These are phyloP conservation scores for Brettanomyces nanus DNA, from an alignment of 805 yeast species.

Conservation along the genomic window DNA sequence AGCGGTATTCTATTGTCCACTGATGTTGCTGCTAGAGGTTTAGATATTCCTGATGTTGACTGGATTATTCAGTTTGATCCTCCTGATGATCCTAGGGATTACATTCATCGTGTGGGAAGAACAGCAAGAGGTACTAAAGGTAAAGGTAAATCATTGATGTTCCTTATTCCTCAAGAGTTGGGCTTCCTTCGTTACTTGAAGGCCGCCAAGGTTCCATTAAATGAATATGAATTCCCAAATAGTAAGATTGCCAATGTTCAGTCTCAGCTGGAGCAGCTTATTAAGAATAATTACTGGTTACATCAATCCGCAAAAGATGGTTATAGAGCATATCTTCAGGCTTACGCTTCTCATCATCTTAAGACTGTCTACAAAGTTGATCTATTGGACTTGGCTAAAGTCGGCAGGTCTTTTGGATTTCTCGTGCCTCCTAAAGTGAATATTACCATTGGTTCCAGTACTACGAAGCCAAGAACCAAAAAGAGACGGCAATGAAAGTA, in stretches of 20 bases:
- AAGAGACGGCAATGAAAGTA: background rate
- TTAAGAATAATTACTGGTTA: slow-evolving; percentile 85
- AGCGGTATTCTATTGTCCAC: slow-evolving; percentile 92
- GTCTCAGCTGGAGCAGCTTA: slow-evolving; percentile 82
- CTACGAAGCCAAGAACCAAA: slow-evolving; percentile 17
- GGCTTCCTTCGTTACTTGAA: slow-evolving; percentile 93
- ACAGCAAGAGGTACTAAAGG: slow-evolving; percentile 92
- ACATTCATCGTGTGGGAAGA: slow-evolving; percentile 98
- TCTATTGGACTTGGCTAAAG: slow-evolving; percentile 87
- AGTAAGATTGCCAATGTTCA: slow-evolving; percentile 95
- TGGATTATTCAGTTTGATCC: slow-evolving; percentile 99
- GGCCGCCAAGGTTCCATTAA: slow-evolving; percentile 94
- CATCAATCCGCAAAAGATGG: slow-evolving; percentile 97
- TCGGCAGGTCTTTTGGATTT: slow-evolving; percentile 93
- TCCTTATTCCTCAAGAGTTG: slow-evolving; percentile 85
- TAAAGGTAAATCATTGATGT: slow-evolving; percentile 91
- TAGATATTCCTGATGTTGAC: slow-evolving; percentile 97
- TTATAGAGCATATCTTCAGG: slow-evolving; percentile 92
- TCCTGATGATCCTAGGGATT: slow-evolving; percentile 99
- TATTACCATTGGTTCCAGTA: slow-evolving; percentile 87
- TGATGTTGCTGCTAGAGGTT: slow-evolving; percentile 98
- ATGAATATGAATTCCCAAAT: slow-evolving; percentile 93
- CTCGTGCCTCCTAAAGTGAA: slow-evolving; percentile 94
- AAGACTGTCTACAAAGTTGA: slow-evolving; percentile 96
- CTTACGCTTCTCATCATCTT: slow-evolving; percentile 92